Evolutionary conservation across 1,139 yeast genomes (phyloP).

Genomic region (Kluyveromyces sp.): DNA sequence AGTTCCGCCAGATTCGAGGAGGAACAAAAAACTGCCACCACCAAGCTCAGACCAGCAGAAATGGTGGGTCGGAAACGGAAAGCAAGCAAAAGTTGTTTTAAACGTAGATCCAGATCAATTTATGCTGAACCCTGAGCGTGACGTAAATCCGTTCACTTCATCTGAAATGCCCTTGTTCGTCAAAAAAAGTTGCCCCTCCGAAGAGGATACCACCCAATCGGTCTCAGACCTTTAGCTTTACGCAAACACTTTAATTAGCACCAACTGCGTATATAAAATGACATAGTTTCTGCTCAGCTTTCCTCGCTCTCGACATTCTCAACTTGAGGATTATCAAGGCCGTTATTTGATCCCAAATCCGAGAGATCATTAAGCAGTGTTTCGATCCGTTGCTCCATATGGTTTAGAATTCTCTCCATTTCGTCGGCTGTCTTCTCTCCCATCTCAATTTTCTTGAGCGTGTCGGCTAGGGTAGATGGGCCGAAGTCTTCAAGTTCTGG

Average conservation of each 20-base stretch:
- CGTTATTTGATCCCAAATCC: not conserved
- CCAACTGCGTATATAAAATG: not conserved
- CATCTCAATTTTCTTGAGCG: conserved; percentile 40
- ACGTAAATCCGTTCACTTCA: conserved; percentile 61
- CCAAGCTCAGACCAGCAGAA: conserved; percentile 77
- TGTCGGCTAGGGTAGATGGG: conserved; percentile 10
- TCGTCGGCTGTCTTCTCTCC: conserved; percentile 52
- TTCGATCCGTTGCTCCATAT: conserved; percentile 50
- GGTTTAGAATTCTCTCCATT: conserved; percentile 50
- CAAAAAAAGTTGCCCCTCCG: not conserved
- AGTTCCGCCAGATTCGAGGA: conserved; percentile 10
- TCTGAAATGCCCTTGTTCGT: conserved; percentile 21
- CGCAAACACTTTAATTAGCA: not conserved
- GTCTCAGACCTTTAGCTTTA: not conserved
- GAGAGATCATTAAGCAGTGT: conserved; percentile 34
- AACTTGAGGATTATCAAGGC: not conserved
- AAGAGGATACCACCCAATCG: not conserved
- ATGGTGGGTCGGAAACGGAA: conserved; percentile 90
- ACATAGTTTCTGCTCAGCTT: not conserved
- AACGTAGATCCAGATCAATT: conserved; percentile 33
- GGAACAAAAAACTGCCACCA: conserved; percentile 52
- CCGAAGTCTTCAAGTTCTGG: conserved; percentile 7
- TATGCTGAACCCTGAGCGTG: conserved; percentile 58
- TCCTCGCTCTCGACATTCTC: not conserved
- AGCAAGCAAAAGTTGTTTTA: conserved; percentile 55